Evolutionary conservation across 352 stramenopile genomes (phyloP), one percentile per base, ranked within the genome.

Genomic region (Aphanomyces cochlioides): DNA sequence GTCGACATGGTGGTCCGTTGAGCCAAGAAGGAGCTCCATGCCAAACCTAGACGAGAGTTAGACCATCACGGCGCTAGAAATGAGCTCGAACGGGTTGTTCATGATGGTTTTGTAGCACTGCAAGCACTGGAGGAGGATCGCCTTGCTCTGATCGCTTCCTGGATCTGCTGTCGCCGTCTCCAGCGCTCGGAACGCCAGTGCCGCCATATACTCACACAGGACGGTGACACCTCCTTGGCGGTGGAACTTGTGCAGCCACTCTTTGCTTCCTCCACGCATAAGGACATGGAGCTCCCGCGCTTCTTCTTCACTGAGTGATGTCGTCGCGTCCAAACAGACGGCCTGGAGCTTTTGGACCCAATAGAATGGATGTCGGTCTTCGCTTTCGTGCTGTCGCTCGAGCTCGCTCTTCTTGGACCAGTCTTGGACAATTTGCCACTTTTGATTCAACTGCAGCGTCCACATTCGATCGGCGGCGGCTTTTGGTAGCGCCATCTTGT

Each of bases 51-150:
- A 6, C 4, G n/a, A 21, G 21, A 10, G 17, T 19, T 38, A 7
- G 37, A 47, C 17, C n/a, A 7, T 40, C 7, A 39, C 12, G 12
- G n/a, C 39, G 39, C 5, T 61, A 39, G 19, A 41, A 7, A 39
- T 12, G 43, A 43, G 0, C 10, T 45, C 38, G 43, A 2, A 69
- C 63, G 39, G 39, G 43, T 69, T 69, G 40, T 57, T 60, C 63
- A 69, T 69, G 47, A 69, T 37, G 10, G 63, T 48, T 37, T 69
- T 69, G 47, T 56, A 69, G 37, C 63, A 69, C 5, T 34, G 36
- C 8, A 69, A 41, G 36, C 21, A 47, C 43, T 69, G 43, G 37
- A 47, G 37, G 5, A 69, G 34, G 38, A 56, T 36, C 7, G 53
- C 47, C 15, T 69, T 50, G 34, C 3, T 41, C 36, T 60, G n/a